These are phyloP conservation scores for Cercospora sojina DNA, from an alignment of 2,329 filamentous ascomycete species.

Conservation along the genomic window DNA sequence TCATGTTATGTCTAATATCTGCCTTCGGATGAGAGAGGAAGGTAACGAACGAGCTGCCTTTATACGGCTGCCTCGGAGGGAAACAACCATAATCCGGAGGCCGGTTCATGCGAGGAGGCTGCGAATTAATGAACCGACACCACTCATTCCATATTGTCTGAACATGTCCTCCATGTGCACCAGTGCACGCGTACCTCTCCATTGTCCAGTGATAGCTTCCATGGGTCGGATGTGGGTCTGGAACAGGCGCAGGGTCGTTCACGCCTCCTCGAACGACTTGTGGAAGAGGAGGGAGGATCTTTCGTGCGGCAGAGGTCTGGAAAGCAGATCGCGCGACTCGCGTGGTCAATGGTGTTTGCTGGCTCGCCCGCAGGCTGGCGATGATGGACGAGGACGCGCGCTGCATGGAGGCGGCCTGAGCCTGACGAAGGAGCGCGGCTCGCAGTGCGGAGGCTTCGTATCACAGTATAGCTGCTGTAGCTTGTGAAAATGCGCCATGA, in stretches of 20 bases:
- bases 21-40: too few species aligned
- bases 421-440: slow-evolving; percentile 51
- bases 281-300: slow-evolving; percentile 78
- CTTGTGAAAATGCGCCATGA: neutral
- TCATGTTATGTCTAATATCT: too few species aligned
- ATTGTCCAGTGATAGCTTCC: slow-evolving; percentile 99
- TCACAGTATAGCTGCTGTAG: neutral
- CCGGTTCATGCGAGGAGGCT: too few species aligned
- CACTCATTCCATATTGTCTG: neutral
- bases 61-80: too few species aligned
- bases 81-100: too few species aligned
- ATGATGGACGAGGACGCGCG: slow-evolving; percentile 40
- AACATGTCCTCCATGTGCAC: slow-evolving; percentile 38
- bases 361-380: slow-evolving; percentile 39
- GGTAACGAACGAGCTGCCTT: too few species aligned
- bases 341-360: slow-evolving; percentile 41
- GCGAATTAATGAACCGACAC: too few species aligned
- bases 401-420: slow-evolving; percentile 42
- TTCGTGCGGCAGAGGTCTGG: slow-evolving; percentile 74
- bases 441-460: slow-evolving; percentile 49
- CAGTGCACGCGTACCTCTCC: slow-evolving; percentile 70
- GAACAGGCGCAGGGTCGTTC: slow-evolving; percentile 81
- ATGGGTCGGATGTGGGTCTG: slow-evolving; percentile 70
- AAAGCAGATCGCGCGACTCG: slow-evolving; percentile 66
- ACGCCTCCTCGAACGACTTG: slow-evolving; percentile 57